Evolutionary conservation across 331 rosid genomes (phyloP), one percentile per base, ranked within the genome.

Genomic region (Saraca asoca): DNA sequence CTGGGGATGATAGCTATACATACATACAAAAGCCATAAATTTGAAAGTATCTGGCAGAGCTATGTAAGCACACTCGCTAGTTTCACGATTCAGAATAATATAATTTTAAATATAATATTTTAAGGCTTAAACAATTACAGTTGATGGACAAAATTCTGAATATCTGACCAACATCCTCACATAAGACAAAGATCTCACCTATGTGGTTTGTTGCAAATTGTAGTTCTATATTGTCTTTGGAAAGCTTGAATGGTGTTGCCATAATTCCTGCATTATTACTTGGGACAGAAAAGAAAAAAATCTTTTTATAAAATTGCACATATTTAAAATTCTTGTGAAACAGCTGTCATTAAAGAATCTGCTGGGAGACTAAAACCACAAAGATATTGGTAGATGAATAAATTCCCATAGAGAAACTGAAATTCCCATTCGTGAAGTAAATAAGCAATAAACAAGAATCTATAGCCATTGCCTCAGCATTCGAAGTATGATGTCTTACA

Each of bases 261-360:
- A 82, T 75, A 46, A 79, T 61, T 72, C 84, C 84, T 43, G 84
- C 81, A 81, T 78, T 81, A 60, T 81, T 81, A 57, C 86, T 78
- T 70, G 31, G 41, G 69, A 72, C 43, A 51, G 12, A 65, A 71
- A 51, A 55, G 5, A 46, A 41, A 70, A 37, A 3, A 10, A n/a
- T 61, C 35, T 15, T 43, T 24, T 20, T 14, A 37, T 16, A 41
- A 49, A 49, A 50, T 19, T 12, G 67, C 67, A 18, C 39, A 70
- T 15, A 15, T 31, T 24, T 6, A 55, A 45, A 16, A 31, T 39
- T 59, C 45, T 15, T 38, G 37, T 29, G 24, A 50, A 59, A 19
- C 17, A 19, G 7, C 19, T 39, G 16, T 37, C 50, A 46, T 46
- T 46, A 15, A 13, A 46, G 51, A 46, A 42, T 42, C 46, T 42